Evolutionary conservation across 2,329 filamentous ascomycete genomes (phyloP), one percentile per base, ranked within the genome.

Genomic region (Stachybotrys chlorohalonatus): DNA sequence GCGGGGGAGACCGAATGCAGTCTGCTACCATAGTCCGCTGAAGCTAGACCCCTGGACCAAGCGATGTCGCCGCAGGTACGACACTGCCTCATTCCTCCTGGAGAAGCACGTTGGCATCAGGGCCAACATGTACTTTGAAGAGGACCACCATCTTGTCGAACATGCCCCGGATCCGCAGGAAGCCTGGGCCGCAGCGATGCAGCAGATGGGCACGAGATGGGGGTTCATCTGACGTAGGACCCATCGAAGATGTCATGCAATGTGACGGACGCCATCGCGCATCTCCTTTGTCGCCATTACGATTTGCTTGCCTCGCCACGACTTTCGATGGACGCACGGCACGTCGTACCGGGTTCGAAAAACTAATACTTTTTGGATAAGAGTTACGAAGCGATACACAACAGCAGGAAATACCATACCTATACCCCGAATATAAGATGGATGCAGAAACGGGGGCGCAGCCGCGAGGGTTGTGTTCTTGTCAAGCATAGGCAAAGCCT

Each of bases 31-130:
- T 54, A 73, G 73, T 54, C 69, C 70, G 0, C 64, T 76, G 59
- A 74, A 74, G 59, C 68, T 73, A 7, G 69, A 72, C n/a, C 73
- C 73, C 2, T 73, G 68, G 69, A 72, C 69, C 13, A 75, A 72
- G 59, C 67, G 73, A 54, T 75, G 73, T 54, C 66, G 68, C 30
- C 68, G 73, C 51, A 66, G 70, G 52, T 76, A 76, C 58, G 69
- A 73, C 13, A 62, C 66, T 4, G 66, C 69, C 3, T 63, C 70
- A 8, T 62, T 66, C 46, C 67, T 75, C 31, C 58, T 75, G 31
- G 65, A 73, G 53, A 63, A 71, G 53, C 69, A 73, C 51, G 65
- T 68, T 11, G 69, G 68, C 8, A 66, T 74, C 47, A 70, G 65
- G 52, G 59, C 75, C 8, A 59, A 69, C 11, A 65, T 71, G 3